phyloP scores from a whole-genome alignment of 306 rosid species.

The Sophora flavescens region DNA sequence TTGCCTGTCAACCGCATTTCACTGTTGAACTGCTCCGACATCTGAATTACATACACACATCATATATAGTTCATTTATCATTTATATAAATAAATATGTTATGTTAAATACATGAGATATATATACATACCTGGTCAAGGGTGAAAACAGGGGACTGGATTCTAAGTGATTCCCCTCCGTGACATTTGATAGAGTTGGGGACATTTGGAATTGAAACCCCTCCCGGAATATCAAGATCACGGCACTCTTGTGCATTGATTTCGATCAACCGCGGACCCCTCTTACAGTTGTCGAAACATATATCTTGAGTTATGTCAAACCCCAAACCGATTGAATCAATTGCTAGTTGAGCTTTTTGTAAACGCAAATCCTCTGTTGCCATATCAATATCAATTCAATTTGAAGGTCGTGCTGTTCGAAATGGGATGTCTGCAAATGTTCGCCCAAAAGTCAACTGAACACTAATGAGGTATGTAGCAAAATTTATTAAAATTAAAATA shows the following conservation, averaged over 20 bases:
- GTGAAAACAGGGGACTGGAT: neutral
- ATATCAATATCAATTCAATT: too few species aligned
- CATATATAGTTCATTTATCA: too few species aligned
- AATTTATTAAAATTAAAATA: too few species aligned
- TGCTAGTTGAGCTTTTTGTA: constrained; percentile 56
- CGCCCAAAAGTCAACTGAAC: too few species aligned
- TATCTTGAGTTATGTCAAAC: constrained; percentile 58
- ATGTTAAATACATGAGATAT: too few species aligned
- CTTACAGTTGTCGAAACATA: constrained; percentile 64
- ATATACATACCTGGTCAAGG: too few species aligned
- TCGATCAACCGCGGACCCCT: constrained; percentile 57
- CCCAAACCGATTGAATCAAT: constrained; percentile 66
- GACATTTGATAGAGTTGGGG: constrained; percentile 29
- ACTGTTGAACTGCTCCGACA: neutral
- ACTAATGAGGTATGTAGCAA: too few species aligned
- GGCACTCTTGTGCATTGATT: constrained; percentile 52
- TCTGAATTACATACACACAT: neutral
- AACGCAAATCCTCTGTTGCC: neutral
- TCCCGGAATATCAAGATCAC: constrained; percentile 61
- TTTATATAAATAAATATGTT: too few species aligned
- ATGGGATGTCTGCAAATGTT: too few species aligned
- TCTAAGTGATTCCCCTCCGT: neutral
- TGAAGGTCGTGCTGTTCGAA: too few species aligned
- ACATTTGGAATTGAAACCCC: constrained; percentile 58
- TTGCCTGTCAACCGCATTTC: neutral